Base-by-base conservation (phyloP, 176 grass and related monocot genomes). In the Luzula sylvatica region DNA sequence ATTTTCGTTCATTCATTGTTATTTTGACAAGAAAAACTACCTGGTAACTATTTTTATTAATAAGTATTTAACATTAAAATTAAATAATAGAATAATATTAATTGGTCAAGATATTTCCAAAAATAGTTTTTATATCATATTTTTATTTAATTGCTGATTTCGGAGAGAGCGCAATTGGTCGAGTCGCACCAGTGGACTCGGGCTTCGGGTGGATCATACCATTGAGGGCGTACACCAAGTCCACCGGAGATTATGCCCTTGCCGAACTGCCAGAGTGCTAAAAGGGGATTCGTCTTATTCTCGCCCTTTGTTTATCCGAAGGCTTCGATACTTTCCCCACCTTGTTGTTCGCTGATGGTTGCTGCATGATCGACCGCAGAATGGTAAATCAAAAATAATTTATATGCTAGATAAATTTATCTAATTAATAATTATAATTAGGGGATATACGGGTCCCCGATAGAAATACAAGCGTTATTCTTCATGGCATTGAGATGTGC, bases 271-370 rank as follows among this genome's bases (percentile, higher is more conserved):
- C 76, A 35, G 48, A 80, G 8, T 83, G 75, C 58, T 82, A 83
- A 74, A 73, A 63, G 9, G 83, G 78, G 15, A 94, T 94, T 61
- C 64, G 52, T 38, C 83, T 94, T 72, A 87, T 94, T 87, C 88
- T 71, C 57, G 81, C 35, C 8, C 8, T 32, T 32, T 8, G 5
- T 32, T 32, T 32, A 4, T 32, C 79, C 39, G 88, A 94, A 67
- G 83, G 83, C n/a, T 94, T 83, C 77, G 88, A 94, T 75, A 94
- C 88, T 41, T 94, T 86, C 69, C 88, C 88, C 27, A 78, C 88
- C 11, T 73, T 94, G 72, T 80, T 94, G 48, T 94, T 82, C 72
- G 70, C 88, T 26, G 83, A 94, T 56, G 88, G 83, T 5, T 94
- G 88, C 59, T 83, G 83, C 60, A 87, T 87, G 88, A 77, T 94